phyloP scores from a whole-genome alignment of 1,284 basidiomycete species.

The Trametes sp. region DNA sequence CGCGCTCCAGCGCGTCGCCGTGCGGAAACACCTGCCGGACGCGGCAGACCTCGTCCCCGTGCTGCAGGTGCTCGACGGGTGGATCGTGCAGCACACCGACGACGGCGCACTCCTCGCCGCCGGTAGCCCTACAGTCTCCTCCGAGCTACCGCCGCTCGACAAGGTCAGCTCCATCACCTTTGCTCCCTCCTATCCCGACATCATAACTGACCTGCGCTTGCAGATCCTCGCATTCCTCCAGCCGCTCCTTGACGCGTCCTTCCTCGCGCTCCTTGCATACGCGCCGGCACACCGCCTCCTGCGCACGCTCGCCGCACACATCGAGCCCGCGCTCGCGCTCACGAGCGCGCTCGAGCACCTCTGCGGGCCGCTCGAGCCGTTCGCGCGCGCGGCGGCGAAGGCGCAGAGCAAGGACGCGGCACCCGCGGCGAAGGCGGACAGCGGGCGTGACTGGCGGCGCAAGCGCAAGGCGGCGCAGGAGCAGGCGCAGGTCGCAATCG shows the following conservation, averaged over 20 bases:
- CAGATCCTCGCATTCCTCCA: constrained; percentile 69
- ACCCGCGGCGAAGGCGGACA: constrained; percentile 28
- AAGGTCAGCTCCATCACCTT: constrained; percentile 49
- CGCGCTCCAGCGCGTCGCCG: constrained; percentile 58
- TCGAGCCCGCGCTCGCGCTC: constrained; percentile 61
- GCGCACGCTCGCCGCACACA: constrained; percentile 52
- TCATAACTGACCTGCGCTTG: not conserved
- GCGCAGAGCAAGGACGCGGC: constrained; percentile 41
- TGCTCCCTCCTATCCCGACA: not conserved
- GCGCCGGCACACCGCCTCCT: constrained; percentile 61
- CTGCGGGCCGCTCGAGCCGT: constrained; percentile 66
- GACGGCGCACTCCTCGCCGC: constrained; percentile 31
- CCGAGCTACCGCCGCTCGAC: constrained; percentile 44
- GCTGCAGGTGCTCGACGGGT: constrained; percentile 59
- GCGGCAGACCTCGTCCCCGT: constrained; percentile 60
- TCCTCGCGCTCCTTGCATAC: constrained; percentile 68
- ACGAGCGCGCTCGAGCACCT: constrained; percentile 59
- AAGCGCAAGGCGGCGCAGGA: constrained; percentile 60
- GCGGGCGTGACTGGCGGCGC: constrained; percentile 63
- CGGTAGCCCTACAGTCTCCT: not conserved
- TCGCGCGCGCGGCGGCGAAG: constrained; percentile 55
- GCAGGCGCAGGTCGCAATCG: constrained; percentile 60
- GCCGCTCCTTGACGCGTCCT: constrained; percentile 70
- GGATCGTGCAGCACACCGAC: constrained; percentile 55
- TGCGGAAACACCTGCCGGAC: constrained; percentile 61